phyloP scores from a whole-genome alignment of 2,329 filamentous ascomycete genomes.

The Chalaropsis ovoidea region DNA sequence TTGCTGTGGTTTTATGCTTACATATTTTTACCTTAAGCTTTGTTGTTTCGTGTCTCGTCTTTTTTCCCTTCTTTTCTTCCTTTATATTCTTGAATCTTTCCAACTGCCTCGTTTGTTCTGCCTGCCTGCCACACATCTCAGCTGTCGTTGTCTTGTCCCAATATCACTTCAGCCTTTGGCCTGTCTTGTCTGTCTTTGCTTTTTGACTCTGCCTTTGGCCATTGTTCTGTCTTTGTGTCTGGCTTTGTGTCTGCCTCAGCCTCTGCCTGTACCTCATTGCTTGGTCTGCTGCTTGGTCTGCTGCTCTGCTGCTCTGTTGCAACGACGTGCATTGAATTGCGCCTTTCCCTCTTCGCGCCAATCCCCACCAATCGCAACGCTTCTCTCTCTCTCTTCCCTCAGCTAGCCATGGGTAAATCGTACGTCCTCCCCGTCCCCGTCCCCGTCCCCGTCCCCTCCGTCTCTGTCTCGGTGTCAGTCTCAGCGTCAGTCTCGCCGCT shows the following conservation, averaged over 20 bases:
- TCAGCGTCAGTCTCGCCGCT: not conserved
- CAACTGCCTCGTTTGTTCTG: not conserved
- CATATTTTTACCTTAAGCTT: not conserved
- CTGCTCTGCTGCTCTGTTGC: too few relatives aligned
- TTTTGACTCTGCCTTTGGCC: too few relatives aligned
- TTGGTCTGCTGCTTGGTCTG: too few relatives aligned
- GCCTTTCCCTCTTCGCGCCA: not conserved
- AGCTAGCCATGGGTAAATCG: slow-evolving; percentile 43
- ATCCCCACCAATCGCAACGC: not conserved
- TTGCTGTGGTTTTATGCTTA: not conserved
- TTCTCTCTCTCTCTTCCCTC: not conserved
- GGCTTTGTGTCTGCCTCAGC: too few relatives aligned
- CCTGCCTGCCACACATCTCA: too few relatives aligned
- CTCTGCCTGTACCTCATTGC: too few relatives aligned
- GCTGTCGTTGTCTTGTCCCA: too few relatives aligned
- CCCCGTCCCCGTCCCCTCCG: slow-evolving; percentile 3
- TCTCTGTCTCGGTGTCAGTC: slow-evolving; percentile 1
- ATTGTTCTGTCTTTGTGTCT: too few relatives aligned
- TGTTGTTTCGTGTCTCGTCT: not conserved
- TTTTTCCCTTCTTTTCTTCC: slow-evolving; percentile 22
- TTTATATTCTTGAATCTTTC: slow-evolving; percentile 12
- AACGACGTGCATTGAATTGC: too few relatives aligned
- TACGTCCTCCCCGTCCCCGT: slow-evolving; percentile 34
- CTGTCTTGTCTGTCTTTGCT: too few relatives aligned
- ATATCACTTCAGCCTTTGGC: too few relatives aligned